These are phyloP conservation scores for Diaporthe longicolla DNA, from an alignment of 2,329 filamentous ascomycete genomes.

Conservation along the genomic window DNA sequence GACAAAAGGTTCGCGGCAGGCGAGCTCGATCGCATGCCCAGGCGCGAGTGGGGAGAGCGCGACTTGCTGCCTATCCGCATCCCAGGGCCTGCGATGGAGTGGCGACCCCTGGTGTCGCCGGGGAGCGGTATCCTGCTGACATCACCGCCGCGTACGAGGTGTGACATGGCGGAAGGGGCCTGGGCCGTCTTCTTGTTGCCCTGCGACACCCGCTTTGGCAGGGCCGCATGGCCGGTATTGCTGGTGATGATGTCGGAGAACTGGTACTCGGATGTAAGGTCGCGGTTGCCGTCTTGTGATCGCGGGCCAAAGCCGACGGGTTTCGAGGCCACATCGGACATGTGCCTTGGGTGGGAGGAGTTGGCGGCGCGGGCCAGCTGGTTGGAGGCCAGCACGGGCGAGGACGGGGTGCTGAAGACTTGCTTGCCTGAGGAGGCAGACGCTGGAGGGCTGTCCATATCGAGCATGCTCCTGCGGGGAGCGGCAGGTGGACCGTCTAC, in stretches of 20 bases:
- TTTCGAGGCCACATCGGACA: constrained; percentile 67
- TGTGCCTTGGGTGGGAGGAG: constrained; percentile 62
- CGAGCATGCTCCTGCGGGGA: constrained; percentile 76
- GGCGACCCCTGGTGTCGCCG: constrained; percentile 58
- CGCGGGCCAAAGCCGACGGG: constrained; percentile 63
- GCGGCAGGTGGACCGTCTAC: constrained; percentile 51
- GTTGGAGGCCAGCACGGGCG: constrained; percentile 58
- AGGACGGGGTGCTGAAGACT: constrained; percentile 61
- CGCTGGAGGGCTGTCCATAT: constrained; percentile 63
- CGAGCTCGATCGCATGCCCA: constrained; percentile 66
- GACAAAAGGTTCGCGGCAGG: constrained; percentile 53
- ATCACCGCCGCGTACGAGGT: constrained; percentile 68
- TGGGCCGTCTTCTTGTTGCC: constrained; percentile 55
- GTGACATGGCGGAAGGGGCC: constrained; percentile 60
- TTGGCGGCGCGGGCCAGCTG: constrained; percentile 51
- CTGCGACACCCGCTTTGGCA: constrained; percentile 67
- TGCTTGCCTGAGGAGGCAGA: constrained; percentile 61
- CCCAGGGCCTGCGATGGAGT: constrained; percentile 53
- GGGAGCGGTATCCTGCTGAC: constrained; percentile 64
- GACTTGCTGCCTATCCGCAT: constrained; percentile 61
- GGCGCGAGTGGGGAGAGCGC: constrained; percentile 66
- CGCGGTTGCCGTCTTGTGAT: constrained; percentile 50
- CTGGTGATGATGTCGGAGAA: constrained; percentile 72
- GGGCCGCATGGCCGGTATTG: constrained; percentile 59
- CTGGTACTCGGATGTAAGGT: constrained; percentile 70